Evolutionary conservation across 1,139 yeast species (phyloP), one percentile per base, ranked within the genome.

Genomic region (Candida neerlandica): DNA sequence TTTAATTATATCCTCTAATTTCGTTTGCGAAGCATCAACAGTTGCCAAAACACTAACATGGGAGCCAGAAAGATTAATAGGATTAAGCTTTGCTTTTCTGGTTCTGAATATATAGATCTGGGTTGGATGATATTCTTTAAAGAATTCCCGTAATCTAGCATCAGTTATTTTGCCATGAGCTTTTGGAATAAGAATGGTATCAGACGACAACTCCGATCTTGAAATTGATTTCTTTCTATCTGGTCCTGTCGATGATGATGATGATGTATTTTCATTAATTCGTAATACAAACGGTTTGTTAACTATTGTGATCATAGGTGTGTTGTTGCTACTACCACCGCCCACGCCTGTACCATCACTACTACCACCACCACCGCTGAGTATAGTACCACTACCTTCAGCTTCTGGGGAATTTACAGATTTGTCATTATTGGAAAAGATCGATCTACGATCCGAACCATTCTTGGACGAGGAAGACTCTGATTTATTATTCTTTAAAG

Each of bases 21-120:
- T 66, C 18, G 65, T 73, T n/a, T 68, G 72, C 5, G 55, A 47
- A 11, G 71, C 69, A 29, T 75, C 72, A 49, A 85, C 69, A 23
- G 77, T 78, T 39, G 84, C 80, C 56, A 85, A 71, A 1, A 85
- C 89, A 50, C 82, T 78, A 12, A 77, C 77, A 49, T 64, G 63
- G 16, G 50, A 41, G 15, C 62, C 54, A 14, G 55, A 43, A 50
- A 54, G 46, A 45, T 12, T 55, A 45, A 40, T 59, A 34, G 45
- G 58, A 41, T 39, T 58, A 35, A 43, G 40, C 19, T 44, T 54
- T 23, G 52, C 49, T 41, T 47, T 51, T 44, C 48, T 54, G 16
- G 70, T 70, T 59, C 70, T 76, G 58, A 71, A 75, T 44, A 82
- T 71, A 62, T 71, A 74, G 40, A 80, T 72, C 38, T 77, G 80